These are phyloP conservation scores for Gaeumannomyces sp. DNA, from an alignment of 2,329 filamentous ascomycete species.

Conservation along the genomic window DNA sequence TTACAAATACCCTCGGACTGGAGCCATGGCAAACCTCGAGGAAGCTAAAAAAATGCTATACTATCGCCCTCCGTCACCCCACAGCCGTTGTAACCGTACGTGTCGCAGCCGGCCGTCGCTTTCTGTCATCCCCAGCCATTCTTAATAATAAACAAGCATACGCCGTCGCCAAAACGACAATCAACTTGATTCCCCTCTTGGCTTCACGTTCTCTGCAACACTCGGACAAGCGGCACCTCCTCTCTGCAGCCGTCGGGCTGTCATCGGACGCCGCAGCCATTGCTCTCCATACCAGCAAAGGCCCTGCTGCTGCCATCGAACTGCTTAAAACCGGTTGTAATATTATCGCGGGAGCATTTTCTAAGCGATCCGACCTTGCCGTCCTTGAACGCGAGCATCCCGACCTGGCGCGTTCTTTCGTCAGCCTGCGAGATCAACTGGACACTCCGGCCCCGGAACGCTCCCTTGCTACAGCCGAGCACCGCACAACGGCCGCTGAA, in stretches of 20 bases:
- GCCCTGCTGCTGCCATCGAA: not conserved
- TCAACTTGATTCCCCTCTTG: not conserved
- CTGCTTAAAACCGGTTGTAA: not conserved
- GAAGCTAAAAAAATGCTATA: not conserved
- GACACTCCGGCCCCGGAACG: not conserved
- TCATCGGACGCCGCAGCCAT: constrained; percentile 1
- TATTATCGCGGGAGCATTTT: not conserved
- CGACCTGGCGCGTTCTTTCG: not conserved
- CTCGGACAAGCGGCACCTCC: constrained; percentile 1
- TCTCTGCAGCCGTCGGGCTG: not conserved
- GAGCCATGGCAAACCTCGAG: not conserved
- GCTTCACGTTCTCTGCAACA: not conserved
- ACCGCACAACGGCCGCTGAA: not conserved
- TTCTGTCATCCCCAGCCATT: not conserved
- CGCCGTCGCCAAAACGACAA: not conserved
- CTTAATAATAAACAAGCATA: not conserved
- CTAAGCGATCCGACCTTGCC: not conserved
- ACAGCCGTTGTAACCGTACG: not conserved
- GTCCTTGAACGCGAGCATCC: not conserved
- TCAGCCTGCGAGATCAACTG: not conserved
- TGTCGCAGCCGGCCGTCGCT: not conserved
- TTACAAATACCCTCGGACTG: too few relatives aligned
- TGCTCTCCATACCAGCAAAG: not conserved
- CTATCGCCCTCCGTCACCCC: not conserved
- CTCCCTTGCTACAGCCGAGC: not conserved